These are phyloP conservation scores for Cutaneotrichosporon sp. DNA, from an alignment of 1,284 basidiomycete genomes.

Conservation along the genomic window DNA sequence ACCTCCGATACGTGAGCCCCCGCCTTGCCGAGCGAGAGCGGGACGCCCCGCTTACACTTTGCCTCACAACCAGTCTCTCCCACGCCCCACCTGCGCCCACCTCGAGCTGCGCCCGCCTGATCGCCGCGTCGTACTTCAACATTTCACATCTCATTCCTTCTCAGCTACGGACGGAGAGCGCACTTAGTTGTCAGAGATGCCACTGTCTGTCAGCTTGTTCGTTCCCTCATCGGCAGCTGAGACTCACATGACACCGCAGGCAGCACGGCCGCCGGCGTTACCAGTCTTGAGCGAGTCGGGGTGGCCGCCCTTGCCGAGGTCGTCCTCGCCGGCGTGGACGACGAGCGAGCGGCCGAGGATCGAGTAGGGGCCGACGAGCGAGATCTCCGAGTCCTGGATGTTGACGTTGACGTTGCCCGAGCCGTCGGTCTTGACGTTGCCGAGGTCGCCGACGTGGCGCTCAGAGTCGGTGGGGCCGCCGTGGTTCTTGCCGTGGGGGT, in stretches of 20 bases:
- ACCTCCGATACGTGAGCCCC: too few species aligned
- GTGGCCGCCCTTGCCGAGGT: constrained; percentile 68
- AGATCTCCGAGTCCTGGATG: constrained; percentile 64
- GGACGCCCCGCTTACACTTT: too few species aligned
- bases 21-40: too few species aligned
- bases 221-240: not conserved
- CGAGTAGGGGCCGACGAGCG: constrained; percentile 68
- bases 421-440: constrained; percentile 64
- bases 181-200: constrained; percentile 4
- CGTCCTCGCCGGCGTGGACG: constrained; percentile 70
- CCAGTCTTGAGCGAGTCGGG: constrained; percentile 70
- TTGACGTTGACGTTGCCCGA: constrained; percentile 61
- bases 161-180: not conserved
- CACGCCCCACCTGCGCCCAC: too few species aligned
- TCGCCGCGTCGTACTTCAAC: not conserved
- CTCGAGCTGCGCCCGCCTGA: not conserved
- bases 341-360: constrained; percentile 64
- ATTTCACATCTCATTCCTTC: constrained; percentile 1
- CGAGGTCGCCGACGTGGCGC: constrained; percentile 76
- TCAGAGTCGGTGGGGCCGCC: constrained; percentile 61
- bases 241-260: constrained; percentile 67
- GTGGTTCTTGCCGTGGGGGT: constrained; percentile 67
- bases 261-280: constrained; percentile 69
- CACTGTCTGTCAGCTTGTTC: constrained; percentile 1
- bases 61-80: too few species aligned